Conservation (phyloP, 2,329 filamentous ascomycete species). For the Diaporthe ampelina region DNA sequence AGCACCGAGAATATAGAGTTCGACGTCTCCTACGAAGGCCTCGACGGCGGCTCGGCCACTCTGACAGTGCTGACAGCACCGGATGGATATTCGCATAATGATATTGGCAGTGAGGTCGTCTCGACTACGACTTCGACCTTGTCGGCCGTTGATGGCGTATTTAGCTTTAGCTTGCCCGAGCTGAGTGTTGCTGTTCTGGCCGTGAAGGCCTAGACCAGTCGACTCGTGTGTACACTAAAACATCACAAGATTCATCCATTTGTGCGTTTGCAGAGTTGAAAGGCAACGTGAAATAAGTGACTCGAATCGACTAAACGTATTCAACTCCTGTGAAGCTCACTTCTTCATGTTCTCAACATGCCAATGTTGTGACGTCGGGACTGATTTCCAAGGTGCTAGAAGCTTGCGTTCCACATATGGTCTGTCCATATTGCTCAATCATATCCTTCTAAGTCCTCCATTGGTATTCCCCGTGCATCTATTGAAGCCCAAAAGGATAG, state of each 20-base stretch:
- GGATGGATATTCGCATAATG: conserved; percentile 60
- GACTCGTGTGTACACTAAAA: background rate
- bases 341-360: background rate
- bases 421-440: too few species aligned
- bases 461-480: too few species aligned
- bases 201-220: conserved; percentile 45
- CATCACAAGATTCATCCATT: background rate
- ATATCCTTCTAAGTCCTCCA: too few species aligned
- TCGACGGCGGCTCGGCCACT: conserved; percentile 54
- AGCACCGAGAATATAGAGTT: conserved; percentile 63
- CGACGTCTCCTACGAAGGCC: conserved; percentile 60
- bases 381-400: too few species aligned
- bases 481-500: too few species aligned
- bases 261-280: background rate
- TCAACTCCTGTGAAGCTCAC: background rate
- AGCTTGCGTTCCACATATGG: too few species aligned
- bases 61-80: conserved; percentile 62
- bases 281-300: background rate
- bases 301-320: background rate
- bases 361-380: too few species aligned
- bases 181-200: conserved; percentile 70
- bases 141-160: conserved; percentile 61
- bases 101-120: conserved; percentile 64
- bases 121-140: conserved; percentile 55
- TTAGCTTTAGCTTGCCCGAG: conserved; percentile 66